A percentile compares a stretch with the other conserved stretches of the same genome.
phyloP scores from a whole-genome alignment of 2,329 filamentous ascomycete species.

The Verticillium zaregamsianum region DNA sequence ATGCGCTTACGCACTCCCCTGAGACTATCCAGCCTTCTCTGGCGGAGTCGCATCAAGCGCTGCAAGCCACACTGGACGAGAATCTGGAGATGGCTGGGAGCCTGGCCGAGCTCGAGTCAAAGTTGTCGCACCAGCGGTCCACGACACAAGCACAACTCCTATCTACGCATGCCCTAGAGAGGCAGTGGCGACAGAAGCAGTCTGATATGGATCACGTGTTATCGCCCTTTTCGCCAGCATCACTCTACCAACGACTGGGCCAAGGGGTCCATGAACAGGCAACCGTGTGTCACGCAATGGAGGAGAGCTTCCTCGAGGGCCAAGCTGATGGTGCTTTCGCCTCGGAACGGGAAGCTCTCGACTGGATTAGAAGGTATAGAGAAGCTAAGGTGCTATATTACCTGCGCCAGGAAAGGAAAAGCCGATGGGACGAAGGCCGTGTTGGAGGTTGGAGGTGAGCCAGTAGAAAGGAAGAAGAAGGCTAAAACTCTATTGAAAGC shows the following conservation, averaged over 20 bases:
- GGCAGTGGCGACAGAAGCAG: constrained; percentile 89
- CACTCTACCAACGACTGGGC: constrained; percentile 76
- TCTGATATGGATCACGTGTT: constrained; percentile 82
- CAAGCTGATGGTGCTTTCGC: constrained; percentile 40
- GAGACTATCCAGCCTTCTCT: constrained; percentile 70
- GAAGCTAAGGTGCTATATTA: constrained; percentile 78
- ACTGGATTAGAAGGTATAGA: constrained; percentile 79
- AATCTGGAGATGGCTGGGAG: constrained; percentile 69
- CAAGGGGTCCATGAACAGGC: constrained; percentile 81
- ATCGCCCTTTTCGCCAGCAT: constrained; percentile 78
- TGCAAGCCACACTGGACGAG: constrained; percentile 61
- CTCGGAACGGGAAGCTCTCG: constrained; percentile 75
- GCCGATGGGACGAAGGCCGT: constrained; percentile 91
- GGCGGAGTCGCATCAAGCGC: constrained; percentile 56
- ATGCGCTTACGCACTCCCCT: constrained; percentile 67
- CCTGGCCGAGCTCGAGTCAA: constrained; percentile 55
- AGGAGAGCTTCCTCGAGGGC: constrained; percentile 85
- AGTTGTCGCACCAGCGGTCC: constrained; percentile 57
- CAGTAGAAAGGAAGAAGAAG: too few species aligned
- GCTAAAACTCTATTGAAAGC: too few species aligned
- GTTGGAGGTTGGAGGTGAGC: constrained; percentile 87
- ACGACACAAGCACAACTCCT: constrained; percentile 77
- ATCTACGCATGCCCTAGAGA: constrained; percentile 78
- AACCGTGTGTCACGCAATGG: constrained; percentile 71
- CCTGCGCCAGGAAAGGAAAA: constrained; percentile 78